Evolutionary conservation across 441 rosid genomes (phyloP), one percentile per base, ranked within the genome.

Genomic region (Flueggea neowawraea): DNA sequence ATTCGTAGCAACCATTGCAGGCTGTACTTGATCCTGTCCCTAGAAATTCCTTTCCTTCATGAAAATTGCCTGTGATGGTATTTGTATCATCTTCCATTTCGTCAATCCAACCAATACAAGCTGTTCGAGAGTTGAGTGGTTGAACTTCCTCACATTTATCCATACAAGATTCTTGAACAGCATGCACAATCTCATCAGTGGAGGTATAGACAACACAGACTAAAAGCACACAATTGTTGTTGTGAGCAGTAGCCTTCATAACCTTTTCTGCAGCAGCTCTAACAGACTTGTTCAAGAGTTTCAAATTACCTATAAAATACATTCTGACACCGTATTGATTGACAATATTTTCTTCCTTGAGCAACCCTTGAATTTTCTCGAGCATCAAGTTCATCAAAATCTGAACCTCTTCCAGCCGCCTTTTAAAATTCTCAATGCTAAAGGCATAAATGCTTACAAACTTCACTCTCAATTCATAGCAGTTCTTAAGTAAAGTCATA

Each of bases 141-240:
- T 32, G 70, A 58, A 65, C 28, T 55, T 62, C 61, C 47, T 57
- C 72, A 54, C 5, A 17, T 56, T 80, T 88, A 33, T 64, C 68
- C 41, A 62, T 67, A 71, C 90, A 88, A n/a, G 89, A 79, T 64
- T 70, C 84, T 61, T 74, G 70, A 16, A 90, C 82, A 36, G 98
- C 86, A 53, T 84, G 84, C 68, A 84, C 70, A 17, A 92, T 92
- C 82, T 92, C 92, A 60, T 88, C 75, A 0, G 67, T 32, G 0
- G 96, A 88, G 61, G 86, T 88, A 65, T 86, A 92, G 28, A 94
- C 97, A 55, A 90, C 66, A 50, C 97, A 88, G 60, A 92, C 70
- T 39, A 86, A 69, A 75, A 90, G 90, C 64, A 80, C 74, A 0
- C 74, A 65, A 31, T 67, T 75, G 13, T 67, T 63, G 63, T 88